Evolutionary conservation across 1,284 basidiomycete genomes (phyloP).

Genomic region (Leccinum subspadiceum): DNA sequence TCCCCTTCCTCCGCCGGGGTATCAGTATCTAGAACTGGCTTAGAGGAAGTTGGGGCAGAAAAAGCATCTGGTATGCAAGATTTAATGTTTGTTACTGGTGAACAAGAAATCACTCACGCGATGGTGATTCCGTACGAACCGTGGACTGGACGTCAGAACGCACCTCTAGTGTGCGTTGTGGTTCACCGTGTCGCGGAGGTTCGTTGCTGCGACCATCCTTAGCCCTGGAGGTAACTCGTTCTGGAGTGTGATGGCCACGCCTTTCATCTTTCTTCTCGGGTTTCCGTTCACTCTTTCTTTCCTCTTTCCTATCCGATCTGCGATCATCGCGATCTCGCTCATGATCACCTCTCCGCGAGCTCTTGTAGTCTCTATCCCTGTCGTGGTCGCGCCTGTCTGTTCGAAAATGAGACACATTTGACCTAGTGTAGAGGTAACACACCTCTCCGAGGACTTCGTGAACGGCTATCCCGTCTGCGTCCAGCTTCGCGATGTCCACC

Average conservation of each 20-base stretch:
- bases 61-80: constrained; percentile 6
- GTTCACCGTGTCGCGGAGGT: constrained; percentile 21
- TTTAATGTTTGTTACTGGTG: constrained; percentile 5
- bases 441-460: constrained; percentile 62
- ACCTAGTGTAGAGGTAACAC: constrained; percentile 6
- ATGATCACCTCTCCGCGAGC: constrained; percentile 37
- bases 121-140: constrained; percentile 20
- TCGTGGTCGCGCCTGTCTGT: constrained; percentile 35
- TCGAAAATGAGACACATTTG: constrained; percentile 1
- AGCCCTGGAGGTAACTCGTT: constrained; percentile 25
- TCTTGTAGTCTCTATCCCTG: constrained; percentile 39
- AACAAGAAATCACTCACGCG: constrained; percentile 23
- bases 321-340: constrained; percentile 41
- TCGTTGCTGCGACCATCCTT: constrained; percentile 25
- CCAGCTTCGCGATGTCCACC: constrained; percentile 43
- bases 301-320: constrained; percentile 36
- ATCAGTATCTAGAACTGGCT: constrained; percentile 42
- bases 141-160: constrained; percentile 17
- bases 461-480: constrained; percentile 59
- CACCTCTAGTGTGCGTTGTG: constrained; percentile 21
- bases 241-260: constrained; percentile 22
- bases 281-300: constrained; percentile 28
- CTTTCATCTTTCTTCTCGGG: constrained; percentile 23
- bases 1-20: constrained; percentile 57
- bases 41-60: constrained; percentile 20